Base-by-base conservation (phyloP, 768 basidiomycete genomes). In the Myochromella boudieri region DNA sequence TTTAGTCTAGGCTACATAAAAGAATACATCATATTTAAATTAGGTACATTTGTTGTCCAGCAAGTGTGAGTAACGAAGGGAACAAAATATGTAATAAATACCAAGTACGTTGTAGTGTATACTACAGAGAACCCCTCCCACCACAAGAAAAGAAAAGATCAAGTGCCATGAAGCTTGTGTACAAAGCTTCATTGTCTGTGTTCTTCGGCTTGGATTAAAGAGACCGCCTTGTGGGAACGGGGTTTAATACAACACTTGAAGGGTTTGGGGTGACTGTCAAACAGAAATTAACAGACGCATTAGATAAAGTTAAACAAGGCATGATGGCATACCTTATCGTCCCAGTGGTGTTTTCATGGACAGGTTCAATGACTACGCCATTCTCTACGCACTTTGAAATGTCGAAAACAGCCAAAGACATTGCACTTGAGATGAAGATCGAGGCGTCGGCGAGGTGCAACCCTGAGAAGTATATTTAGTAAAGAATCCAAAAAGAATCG, bases 171-270 rank as follows among this genome's bases (percentile, higher is more conserved):
- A 47, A 53, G 2, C 25, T 20, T 46, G 6, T 34, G 5, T 34
- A n/a, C n/a, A n/a, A n/a, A n/a, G n/a, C 15, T 8, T 32, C 34
- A 42, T 55, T 44, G 47, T 21, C 55, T 53, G 27, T 44, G 49
- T 43, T 67, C 68, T 53, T 79, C 77, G 20, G 71, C 67, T 21
- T 76, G 75, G 38, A 83, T 80, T 26, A 83, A 58, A 15, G 76
- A 69, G 37, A 78, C 57, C 9, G 82, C 78, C 55, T 73, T 77
- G 42, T 75, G 73, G 2, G 80, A 83, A 17, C 83, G 76, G n/a
- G 83, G 82, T 55, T 68, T 77, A 52, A 85, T 72, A 15, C 69
- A 61, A 53, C 83, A 84, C 53, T 75, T 74, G 68, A 81, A 85
- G 12, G 83, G 76, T 53, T 76, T 77, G 4, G 82, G 83, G 53